Base-by-base conservation (phyloP, 2,329 filamentous ascomycete genomes). In the Penicillium sp. region DNA sequence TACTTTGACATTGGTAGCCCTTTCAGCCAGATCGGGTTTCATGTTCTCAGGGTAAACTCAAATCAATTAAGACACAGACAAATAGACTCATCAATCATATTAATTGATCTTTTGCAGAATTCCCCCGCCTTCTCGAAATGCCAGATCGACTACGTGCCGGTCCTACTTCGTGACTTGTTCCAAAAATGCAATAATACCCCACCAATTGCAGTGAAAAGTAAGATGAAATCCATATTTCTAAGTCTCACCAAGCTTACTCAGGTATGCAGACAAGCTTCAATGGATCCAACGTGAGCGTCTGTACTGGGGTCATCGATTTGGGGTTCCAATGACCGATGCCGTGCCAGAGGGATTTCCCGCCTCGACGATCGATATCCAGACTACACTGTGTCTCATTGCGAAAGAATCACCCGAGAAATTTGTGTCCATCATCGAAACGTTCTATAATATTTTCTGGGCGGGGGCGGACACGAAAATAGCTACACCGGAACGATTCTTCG, bases 211-310 rank as follows among this genome's bases (percentile, higher is more conserved):
- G 49, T 59, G 6, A 59, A 59, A 15, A 62, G 60, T 62, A 46
- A 48, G 52, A 4, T 6, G 5, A 9, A 4, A 5, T 45, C 1
- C 6, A 29, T 20, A 15, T 23, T 3, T 9, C 35, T 20, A 11
- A 4, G 14, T 6, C n/a, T 31, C n/a, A 11, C 9, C 20, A 7
- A 7, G 20, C 45, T 49, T 12, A 37, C 9, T 14, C 23, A n/a
- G 9, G 20, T 25, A 20, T 9, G 7, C 37, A 62, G 60, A 62
- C 29, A 62, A 60, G 22, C 18, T 55, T 1, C 42, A 56, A 41
- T 62, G 60, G 60, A 53, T 62, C 4, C 55, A 62, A n/a, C 27
- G 43, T 11, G 60, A 62, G 25, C 51, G 58, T 3, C 35, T 62
- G 15, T 62, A 62, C 26, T 62, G 54, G 60, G 46, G 51, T 35